Evolutionary conservation across 441 rosid genomes (phyloP).

Genomic region (Aleurites moluccanus): DNA sequence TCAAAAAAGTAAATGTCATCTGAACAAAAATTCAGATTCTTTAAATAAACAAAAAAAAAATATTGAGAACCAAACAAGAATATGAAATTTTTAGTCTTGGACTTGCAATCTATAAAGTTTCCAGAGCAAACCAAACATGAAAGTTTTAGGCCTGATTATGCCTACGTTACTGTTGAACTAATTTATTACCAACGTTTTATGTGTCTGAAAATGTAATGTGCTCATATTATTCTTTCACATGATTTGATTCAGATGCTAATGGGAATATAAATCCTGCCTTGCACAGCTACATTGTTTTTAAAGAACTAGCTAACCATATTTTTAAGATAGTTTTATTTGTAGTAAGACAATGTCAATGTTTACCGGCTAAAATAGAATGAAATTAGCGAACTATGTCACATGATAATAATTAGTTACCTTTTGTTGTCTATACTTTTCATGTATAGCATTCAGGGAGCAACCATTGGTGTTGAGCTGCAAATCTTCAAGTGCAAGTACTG

Average conservation of each 20-base stretch:
- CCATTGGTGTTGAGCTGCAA: constrained; percentile 64
- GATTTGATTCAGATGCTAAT: neutral
- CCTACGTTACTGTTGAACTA: neutral
- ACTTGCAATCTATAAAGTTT: too few relatives aligned
- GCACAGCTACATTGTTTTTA: neutral
- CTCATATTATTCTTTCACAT: neutral
- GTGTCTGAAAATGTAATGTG: neutral
- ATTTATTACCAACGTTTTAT: too few relatives aligned
- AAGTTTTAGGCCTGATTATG: too few relatives aligned
- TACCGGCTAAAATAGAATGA: neutral
- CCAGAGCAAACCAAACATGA: too few relatives aligned
- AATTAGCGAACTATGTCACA: neutral
- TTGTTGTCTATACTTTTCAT: constrained; percentile 68
- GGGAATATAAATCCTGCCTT: neutral
- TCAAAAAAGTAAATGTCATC: too few relatives aligned
- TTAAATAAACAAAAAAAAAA: neutral
- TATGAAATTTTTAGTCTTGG: too few relatives aligned
- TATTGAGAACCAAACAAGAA: too few relatives aligned
- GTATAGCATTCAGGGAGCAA: constrained; percentile 62
- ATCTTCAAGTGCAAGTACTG: constrained; percentile 73
- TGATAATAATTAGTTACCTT: constrained; percentile 47
- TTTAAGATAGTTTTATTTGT: neutral
- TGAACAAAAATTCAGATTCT: too few relatives aligned
- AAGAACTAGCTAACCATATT: neutral
- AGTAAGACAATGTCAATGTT: neutral